Percentiles rank a stretch among this genome's conserved stretches.
phyloP scores from a whole-genome alignment of 139 green algal genomes.

The Asterochloris erici region DNA sequence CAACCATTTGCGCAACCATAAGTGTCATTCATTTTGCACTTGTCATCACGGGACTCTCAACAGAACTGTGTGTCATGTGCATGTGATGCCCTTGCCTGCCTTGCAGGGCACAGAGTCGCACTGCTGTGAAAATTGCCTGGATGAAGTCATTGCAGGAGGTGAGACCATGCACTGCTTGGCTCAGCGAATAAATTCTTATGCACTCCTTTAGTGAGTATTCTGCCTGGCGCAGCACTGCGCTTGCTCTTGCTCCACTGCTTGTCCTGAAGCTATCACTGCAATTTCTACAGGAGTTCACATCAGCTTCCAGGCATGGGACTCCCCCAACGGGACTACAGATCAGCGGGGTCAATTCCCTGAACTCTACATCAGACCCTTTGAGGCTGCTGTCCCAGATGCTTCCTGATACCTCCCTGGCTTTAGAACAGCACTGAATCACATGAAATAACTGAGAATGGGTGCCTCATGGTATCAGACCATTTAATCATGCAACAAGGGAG shows the following conservation, averaged over 20 bases:
- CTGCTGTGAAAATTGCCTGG: constrained; percentile 72
- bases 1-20: background rate
- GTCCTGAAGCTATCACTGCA: background rate
- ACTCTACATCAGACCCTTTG: constrained; percentile 46
- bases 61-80: too few relatives aligned
- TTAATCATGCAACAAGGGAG: background rate
- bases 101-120: constrained; percentile 52
- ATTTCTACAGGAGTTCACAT: background rate
- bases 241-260: background rate
- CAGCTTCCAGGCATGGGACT: constrained; percentile 45
- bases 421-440: too few relatives aligned
- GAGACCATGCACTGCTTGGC: constrained; percentile 18
- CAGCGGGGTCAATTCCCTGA: constrained; percentile 64
- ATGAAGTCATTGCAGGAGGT: constrained; percentile 54
- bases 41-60: too few relatives aligned
- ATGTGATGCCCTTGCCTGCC: background rate
- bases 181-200: background rate
- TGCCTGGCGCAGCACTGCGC: background rate
- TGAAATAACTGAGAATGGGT: too few relatives aligned
- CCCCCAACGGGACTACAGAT: constrained; percentile 60
- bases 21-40: background rate
- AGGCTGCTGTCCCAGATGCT: background rate
- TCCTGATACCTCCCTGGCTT: too few relatives aligned
- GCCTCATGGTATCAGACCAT: background rate
- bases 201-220: background rate